Evolutionary conservation across 306 rosid species (phyloP).

Genomic region (Rubus parviflorus): DNA sequence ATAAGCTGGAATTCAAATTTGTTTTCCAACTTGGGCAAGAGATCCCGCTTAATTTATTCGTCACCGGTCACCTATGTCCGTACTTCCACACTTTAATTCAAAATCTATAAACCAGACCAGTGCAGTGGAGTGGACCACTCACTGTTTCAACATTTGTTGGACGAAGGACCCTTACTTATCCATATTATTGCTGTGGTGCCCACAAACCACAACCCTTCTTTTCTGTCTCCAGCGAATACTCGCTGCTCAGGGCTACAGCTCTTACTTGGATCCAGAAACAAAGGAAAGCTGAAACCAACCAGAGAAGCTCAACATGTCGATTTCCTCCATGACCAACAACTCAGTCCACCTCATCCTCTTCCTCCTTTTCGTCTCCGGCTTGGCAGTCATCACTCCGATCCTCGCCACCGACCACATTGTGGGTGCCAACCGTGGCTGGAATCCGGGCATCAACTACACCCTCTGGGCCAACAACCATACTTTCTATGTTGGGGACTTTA

Average conservation of each 20-base stretch:
- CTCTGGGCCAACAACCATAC: slow-evolving; percentile 89
- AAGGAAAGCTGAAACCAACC: background rate
- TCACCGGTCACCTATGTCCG: background rate
- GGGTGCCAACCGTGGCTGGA: slow-evolving; percentile 94
- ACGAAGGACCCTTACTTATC: background rate
- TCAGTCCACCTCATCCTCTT: slow-evolving; percentile 25
- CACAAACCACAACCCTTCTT: background rate
- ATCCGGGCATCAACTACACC: slow-evolving; percentile 80
- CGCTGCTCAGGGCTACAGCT: background rate
- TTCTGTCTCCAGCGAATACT: background rate
- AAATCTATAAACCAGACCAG: background rate
- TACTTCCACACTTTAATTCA: slow-evolving; percentile 11
- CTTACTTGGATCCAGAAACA: background rate
- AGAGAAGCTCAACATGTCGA: background rate
- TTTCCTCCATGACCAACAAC: slow-evolving; percentile 12
- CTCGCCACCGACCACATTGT: slow-evolving; percentile 83
- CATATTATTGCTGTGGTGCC: slow-evolving; percentile 3
- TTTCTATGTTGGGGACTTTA: slow-evolving; percentile 76
- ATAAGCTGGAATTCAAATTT: background rate
- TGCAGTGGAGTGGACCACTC: slow-evolving; percentile 4
- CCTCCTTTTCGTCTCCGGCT: slow-evolving; percentile 32
- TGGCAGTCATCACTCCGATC: slow-evolving; percentile 30
- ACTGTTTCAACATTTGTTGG: background rate
- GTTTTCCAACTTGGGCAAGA: background rate
- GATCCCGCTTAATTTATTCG: background rate